Evolutionary conservation across 495 filamentous ascomycete species (phyloP), one percentile per base, ranked within the genome.

Genomic region (Pyrenula aspistea): DNA sequence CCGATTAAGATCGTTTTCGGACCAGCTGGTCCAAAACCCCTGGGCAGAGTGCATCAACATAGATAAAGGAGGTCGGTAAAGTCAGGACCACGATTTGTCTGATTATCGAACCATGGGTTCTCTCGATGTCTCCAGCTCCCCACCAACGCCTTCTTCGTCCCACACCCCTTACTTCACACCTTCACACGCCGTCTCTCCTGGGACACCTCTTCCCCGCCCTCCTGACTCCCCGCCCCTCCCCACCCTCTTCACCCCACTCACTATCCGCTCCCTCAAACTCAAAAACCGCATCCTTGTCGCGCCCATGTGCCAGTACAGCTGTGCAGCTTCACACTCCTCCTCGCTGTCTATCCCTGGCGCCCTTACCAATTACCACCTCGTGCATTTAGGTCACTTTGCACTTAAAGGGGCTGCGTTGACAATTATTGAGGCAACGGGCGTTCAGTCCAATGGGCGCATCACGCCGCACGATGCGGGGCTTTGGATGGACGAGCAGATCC

Each of bases 401-500:
- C 69, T 81, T 56, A 83, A 82, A 59, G 87, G 87, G 31, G 77
- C 73, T 1, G 79, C 78, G 0, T 68, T 91, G 51, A 77, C 82
- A 53, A 77, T 88, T 54, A 71, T 87, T 57, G 87, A 90, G 71
- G 86, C 87, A 36, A 83, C 80, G 4, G 75, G 77, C 36, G 85
- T 90, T 0, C 72, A 76, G 25, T 64, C 83, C 11, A 83, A 87
- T 63, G 87, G 86, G 11, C 75, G 87, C 53, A 90, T 90, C 65
- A 79, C 80, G 12, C 84, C 86, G 15, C 74, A 87, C 63, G 84
- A 87, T 62, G 62, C 69, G 12, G 87, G 87, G 2, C 67, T 91
- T 4, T 90, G 86, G 86, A 72, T 81, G 55, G 80, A 85, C 65
- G 73, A 70, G 56, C 87, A 91, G 60, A 85, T 88, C 63, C 74